A percentile compares a stretch with the other conserved stretches of the same genome.
phyloP scores from a whole-genome alignment of 768 basidiomycete species.

The Pleurotus salmoneostramineus region DNA sequence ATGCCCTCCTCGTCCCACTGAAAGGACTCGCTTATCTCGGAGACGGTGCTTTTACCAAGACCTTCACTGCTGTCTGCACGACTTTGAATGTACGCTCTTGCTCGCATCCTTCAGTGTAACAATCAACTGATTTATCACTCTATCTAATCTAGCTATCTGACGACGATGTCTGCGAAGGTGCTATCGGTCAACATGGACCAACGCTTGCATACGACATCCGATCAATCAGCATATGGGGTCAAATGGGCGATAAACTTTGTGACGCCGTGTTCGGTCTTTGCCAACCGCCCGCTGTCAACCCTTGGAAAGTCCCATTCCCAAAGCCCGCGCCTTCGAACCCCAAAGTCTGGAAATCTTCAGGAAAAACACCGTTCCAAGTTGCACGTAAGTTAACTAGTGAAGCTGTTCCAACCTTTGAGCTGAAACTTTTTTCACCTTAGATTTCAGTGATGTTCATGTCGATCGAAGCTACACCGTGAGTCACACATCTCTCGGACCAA shows the following conservation, averaged over 20 bases:
- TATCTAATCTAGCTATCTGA: constrained; percentile 39
- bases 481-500: background rate
- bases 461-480: constrained; percentile 51
- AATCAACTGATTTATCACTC: background rate
- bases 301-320: constrained; percentile 41
- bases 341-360: constrained; percentile 27
- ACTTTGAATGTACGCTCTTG: constrained; percentile 27
- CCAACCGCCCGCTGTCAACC: constrained; percentile 40
- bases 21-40: constrained; percentile 44
- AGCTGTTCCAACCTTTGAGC: too few relatives aligned
- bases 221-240: constrained; percentile 38
- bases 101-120: background rate
- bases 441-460: constrained; percentile 63
- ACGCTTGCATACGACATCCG: constrained; percentile 56
- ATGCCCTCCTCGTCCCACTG: constrained; percentile 43
- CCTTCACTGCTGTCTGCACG: constrained; percentile 42
- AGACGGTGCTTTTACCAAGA: constrained; percentile 39
- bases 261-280: constrained; percentile 53
- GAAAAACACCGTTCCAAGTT: constrained; percentile 46
- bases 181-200: constrained; percentile 46
- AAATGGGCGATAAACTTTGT: constrained; percentile 52
- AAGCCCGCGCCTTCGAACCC: constrained; percentile 33
- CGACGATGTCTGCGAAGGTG: constrained; percentile 54
- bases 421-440: background rate
- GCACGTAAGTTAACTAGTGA: constrained; percentile 22